Evolutionary conservation across 768 basidiomycete species (phyloP).

Genomic region (Podaxis sp.): DNA sequence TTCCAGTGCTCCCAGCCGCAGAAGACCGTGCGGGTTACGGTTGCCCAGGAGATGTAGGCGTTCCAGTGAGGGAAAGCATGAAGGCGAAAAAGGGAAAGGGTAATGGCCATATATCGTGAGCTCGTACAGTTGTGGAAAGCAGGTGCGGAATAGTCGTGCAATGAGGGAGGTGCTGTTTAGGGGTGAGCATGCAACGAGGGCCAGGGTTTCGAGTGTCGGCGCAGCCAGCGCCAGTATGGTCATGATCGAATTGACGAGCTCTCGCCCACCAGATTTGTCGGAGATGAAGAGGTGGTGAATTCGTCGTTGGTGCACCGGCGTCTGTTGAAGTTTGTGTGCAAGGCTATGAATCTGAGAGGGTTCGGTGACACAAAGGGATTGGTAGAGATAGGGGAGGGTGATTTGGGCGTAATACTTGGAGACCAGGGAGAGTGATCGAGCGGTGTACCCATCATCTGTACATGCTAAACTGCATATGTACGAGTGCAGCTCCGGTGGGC

Average conservation of each 20-base stretch:
- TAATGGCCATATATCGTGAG: constrained; percentile 49
- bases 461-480: constrained; percentile 44
- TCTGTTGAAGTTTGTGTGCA: constrained; percentile 27
- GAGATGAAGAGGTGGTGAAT: constrained; percentile 46
- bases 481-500: constrained; percentile 43
- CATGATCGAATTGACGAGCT: constrained; percentile 16
- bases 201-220: constrained; percentile 39
- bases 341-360: constrained; percentile 25
- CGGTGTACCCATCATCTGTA: constrained; percentile 35
- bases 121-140: constrained; percentile 37
- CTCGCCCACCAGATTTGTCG: constrained; percentile 18
- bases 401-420: constrained; percentile 40
- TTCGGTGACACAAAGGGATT: constrained; percentile 34
- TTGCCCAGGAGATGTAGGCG: constrained; percentile 48
- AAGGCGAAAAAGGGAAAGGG: constrained; percentile 39
- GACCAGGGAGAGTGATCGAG: constrained; percentile 34
- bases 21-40: constrained; percentile 46
- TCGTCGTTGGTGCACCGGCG: constrained; percentile 34
- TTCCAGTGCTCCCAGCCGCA: constrained; percentile 36
- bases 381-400: constrained; percentile 37
- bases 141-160: constrained; percentile 38
- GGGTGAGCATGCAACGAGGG: constrained; percentile 33
- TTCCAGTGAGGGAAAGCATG: constrained; percentile 34
- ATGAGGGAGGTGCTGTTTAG: constrained; percentile 37
- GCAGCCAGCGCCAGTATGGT: constrained; percentile 36